phyloP scores from a whole-genome alignment of 139 green algal genomes.

The Chlorella sp. region DNA sequence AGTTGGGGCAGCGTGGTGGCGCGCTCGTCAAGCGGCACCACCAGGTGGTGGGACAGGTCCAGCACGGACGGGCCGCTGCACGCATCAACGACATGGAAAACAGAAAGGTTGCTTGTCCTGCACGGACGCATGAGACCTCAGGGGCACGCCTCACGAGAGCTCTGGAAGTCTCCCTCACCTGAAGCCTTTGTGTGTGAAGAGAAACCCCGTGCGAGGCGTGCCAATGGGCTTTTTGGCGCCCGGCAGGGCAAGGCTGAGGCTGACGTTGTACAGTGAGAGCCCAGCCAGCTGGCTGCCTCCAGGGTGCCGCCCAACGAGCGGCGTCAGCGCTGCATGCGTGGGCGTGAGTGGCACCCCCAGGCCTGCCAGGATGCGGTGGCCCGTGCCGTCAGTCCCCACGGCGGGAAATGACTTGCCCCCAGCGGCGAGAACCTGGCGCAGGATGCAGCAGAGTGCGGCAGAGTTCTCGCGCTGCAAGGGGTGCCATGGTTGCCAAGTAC shows the following conservation, averaged over 20 bases:
- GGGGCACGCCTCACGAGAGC: too few species aligned
- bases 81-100: too few species aligned
- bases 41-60: slow-evolving; percentile 69
- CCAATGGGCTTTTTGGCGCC: slow-evolving; percentile 23
- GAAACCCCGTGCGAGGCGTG: slow-evolving; percentile 58
- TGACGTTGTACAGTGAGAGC: slow-evolving; percentile 43
- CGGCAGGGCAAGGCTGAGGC: slow-evolving; percentile 20
- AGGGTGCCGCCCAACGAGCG: slow-evolving; percentile 68
- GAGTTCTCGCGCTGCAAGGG: too few species aligned
- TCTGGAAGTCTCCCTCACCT: slow-evolving; percentile 1
- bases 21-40: slow-evolving; percentile 34
- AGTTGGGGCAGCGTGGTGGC: slow-evolving; percentile 17
- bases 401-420: slow-evolving; percentile 77
- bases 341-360: slow-evolving; percentile 1
- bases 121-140: too few species aligned
- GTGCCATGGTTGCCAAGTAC: too few species aligned
- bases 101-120: too few species aligned
- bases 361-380: slow-evolving; percentile 44
- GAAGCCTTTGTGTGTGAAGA: slow-evolving; percentile 83
- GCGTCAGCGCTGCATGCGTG: slow-evolving; percentile 85
- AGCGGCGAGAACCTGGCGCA: slow-evolving; percentile 52
- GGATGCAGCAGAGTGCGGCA: too few species aligned
- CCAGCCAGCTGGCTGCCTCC: slow-evolving; percentile 49
- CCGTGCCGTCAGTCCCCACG: slow-evolving; percentile 80
- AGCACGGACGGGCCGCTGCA: slow-evolving; percentile 73